Evolutionary conservation across 306 rosid genomes (phyloP), one percentile per base, ranked within the genome.

Genomic region (Urtica urens): DNA sequence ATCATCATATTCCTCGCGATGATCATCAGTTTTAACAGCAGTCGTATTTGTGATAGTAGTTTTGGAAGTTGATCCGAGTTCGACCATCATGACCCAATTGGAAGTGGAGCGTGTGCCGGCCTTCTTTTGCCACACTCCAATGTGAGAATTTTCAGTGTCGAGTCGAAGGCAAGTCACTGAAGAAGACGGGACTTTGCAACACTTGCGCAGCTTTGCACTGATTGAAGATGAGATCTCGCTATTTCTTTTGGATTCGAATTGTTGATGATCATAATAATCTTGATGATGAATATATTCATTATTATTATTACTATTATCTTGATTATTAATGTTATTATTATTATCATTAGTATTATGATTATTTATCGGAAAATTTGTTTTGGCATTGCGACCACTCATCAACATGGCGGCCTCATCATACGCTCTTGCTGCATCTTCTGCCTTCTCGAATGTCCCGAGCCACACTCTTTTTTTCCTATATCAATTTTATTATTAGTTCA

Each of bases 361-460:
- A 60, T 46, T 12, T 33, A 78, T 53, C 6, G 95, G 95, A 38
- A 85, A 85, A 64, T 85, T 85, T 23, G 84, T 85, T 53, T 85
- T 85, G 58, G 95, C 95, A 21, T 77, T 81, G 23, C 78, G 70
- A 7, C 95, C 95, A 45, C 77, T 78, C 82, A 86, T 78, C 67
- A 78, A 55, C 52, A 81, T 48, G 21, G 95, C 95, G 20, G 95
- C 95, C 47, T 87, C 93, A 41, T 87, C 94, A 21, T 87, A 87
- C 15, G 96, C 96, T 71, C 76, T 51, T 0, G 94, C 96, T 22
- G 96, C 96, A 30, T 78, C 86, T 60, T 83, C 96, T 1, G 96
- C 96, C 3, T 76, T 78, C 23, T 78, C 88, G 50, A 73, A 83
- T 35, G 96, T 87, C 45, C 96, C 96, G 15, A 87, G 78, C 96